These are phyloP conservation scores for Aphanomyces euteiches DNA, from an alignment of 352 stramenopile genomes.

Conservation along the genomic window DNA sequence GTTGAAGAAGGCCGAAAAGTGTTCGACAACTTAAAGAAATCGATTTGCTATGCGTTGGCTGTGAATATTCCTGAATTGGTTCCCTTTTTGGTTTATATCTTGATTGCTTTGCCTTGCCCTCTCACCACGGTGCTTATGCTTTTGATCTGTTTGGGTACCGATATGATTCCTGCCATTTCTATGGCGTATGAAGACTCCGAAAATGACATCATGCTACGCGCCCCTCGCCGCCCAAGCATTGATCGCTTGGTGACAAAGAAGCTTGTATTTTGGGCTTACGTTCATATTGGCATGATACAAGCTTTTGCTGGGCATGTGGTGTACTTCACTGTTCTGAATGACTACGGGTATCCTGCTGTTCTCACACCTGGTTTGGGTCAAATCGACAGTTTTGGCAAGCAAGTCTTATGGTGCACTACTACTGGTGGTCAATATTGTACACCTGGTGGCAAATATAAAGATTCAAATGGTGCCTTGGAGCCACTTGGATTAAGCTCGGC, in stretches of 20 bases:
- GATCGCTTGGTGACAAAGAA: conserved; percentile 87
- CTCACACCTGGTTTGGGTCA: conserved; percentile 55
- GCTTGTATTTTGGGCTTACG: conserved; percentile 86
- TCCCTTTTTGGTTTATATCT: conserved; percentile 82
- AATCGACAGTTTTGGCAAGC: conserved; percentile 56
- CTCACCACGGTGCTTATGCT: conserved; percentile 91
- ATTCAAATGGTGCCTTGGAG: conserved; percentile 28
- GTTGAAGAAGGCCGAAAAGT: conserved; percentile 94
- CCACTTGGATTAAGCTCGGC: conserved; percentile 33
- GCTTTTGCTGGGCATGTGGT: conserved; percentile 82
- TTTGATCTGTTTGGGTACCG: conserved; percentile 86
- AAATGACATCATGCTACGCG: conserved; percentile 84
- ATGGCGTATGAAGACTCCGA: conserved; percentile 88
- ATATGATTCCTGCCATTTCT: conserved; percentile 90
- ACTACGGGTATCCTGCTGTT: conserved; percentile 74
- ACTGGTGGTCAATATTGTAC: conserved; percentile 55
- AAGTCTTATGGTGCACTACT: conserved; percentile 74
- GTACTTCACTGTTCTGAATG: conserved; percentile 84
- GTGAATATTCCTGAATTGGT: conserved; percentile 89
- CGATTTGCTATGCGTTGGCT: conserved; percentile 88
- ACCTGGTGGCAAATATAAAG: conserved; percentile 35
- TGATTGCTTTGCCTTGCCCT: conserved; percentile 79
- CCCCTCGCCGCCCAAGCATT: conserved; percentile 68
- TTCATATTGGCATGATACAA: conserved; percentile 86
- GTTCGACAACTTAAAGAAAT: conserved; percentile 96